These are phyloP conservation scores for Podaxis sp. DNA, from an alignment of 768 basidiomycete genomes.

Conservation along the genomic window DNA sequence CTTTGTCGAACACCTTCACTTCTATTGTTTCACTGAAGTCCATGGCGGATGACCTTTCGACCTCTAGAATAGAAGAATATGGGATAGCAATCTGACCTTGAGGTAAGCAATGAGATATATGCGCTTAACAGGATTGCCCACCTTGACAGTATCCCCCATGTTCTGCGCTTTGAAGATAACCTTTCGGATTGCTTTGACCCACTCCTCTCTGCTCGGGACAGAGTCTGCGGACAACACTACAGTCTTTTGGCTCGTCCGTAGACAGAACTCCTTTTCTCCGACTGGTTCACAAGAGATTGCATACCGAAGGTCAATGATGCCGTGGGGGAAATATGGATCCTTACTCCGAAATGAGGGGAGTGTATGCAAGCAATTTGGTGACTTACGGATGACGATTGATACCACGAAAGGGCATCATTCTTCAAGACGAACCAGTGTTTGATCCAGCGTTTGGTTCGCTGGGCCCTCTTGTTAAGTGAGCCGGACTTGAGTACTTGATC, in stretches of 20 bases:
- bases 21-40: conserved; percentile 98
- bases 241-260: conserved; percentile 80
- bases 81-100: conserved; percentile 81
- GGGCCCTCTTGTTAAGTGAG: conserved; percentile 82
- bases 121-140: conserved; percentile 26
- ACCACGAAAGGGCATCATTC: conserved; percentile 97
- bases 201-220: conserved; percentile 83
- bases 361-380: conserved; percentile 3
- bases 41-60: conserved; percentile 85
- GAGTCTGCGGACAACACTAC: conserved; percentile 77
- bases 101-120: not conserved
- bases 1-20: conserved; percentile 85
- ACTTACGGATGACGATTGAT: conserved; percentile 85
- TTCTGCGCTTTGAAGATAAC: conserved; percentile 97
- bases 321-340: conserved; percentile 98
- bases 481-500: conserved; percentile 94
- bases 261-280: conserved; percentile 76
- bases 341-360: conserved; percentile 27
- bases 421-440: conserved; percentile 97
- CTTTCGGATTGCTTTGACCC: conserved; percentile 93
- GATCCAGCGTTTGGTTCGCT: conserved; percentile 87
- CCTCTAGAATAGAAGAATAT: conserved; percentile 83
- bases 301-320: conserved; percentile 94
- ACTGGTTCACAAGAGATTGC: conserved; percentile 84
- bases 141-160: conserved; percentile 94